phyloP scores from a whole-genome alignment of 768 basidiomycete genomes.

The Lactarius quietus region DNA sequence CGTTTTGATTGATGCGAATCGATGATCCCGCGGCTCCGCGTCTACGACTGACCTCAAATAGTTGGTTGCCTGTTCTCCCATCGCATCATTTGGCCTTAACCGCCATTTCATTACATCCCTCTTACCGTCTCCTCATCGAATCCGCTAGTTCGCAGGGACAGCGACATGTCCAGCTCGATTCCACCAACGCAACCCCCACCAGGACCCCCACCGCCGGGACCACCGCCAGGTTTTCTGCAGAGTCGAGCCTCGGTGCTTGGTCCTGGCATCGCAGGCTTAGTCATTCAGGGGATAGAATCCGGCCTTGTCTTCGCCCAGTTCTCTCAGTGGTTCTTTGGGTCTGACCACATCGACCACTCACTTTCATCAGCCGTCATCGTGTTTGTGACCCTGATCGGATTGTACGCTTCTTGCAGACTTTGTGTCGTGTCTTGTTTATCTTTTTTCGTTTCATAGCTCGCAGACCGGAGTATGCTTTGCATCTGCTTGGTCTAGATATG shows the following conservation, averaged over 20 bases:
- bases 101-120: too few relatives aligned
- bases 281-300: conserved; percentile 3
- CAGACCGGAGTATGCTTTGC: conserved; percentile 8
- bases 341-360: background rate
- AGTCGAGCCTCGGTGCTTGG: conserved; percentile 1
- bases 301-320: conserved; percentile 16
- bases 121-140: background rate
- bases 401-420: background rate
- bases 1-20: too few relatives aligned
- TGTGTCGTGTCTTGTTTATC: too few relatives aligned
- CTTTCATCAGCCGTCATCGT: background rate
- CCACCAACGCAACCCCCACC: background rate
- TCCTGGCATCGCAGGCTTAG: conserved; percentile 4
- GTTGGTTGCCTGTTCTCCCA: too few relatives aligned
- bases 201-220: too few relatives aligned
- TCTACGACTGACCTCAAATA: too few relatives aligned
- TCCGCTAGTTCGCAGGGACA: background rate
- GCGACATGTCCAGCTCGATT: background rate
- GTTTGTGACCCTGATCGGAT: conserved; percentile 9
- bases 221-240: background rate
- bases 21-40: too few relatives aligned
- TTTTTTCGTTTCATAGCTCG: background rate
- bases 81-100: too few relatives aligned
- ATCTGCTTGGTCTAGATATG: conserved; percentile 5
- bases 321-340: conserved; percentile 9